These are phyloP conservation scores for Corynascus novoguineensis DNA, from an alignment of 495 filamentous ascomycete species.

Conservation along the genomic window DNA sequence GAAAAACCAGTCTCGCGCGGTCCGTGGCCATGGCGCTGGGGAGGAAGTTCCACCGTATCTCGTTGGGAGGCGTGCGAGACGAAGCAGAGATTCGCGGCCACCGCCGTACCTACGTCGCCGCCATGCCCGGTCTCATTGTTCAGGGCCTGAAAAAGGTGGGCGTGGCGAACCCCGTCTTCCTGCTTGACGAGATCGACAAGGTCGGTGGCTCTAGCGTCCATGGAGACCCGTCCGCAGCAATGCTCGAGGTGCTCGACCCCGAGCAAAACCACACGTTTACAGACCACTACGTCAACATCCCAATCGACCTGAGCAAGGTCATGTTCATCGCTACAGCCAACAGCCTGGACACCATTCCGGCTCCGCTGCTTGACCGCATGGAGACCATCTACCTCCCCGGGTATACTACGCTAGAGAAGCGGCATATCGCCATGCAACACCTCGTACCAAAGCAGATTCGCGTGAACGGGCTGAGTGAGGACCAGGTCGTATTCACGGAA, in stretches of 20 bases:
- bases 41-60: slow-evolving; percentile 95
- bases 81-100: slow-evolving; percentile 97
- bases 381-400: slow-evolving; percentile 87
- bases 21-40: slow-evolving; percentile 88
- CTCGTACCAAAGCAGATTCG: slow-evolving; percentile 90
- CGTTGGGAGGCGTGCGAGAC: slow-evolving; percentile 89
- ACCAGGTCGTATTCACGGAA: slow-evolving; percentile 68
- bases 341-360: slow-evolving; percentile 88
- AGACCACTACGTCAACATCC: slow-evolving; percentile 96
- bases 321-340: slow-evolving; percentile 99
- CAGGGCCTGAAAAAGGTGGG: slow-evolving; percentile 94
- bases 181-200: slow-evolving; percentile 99
- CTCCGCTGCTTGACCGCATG: slow-evolving; percentile 94
- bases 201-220: slow-evolving; percentile 87
- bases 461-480: slow-evolving; percentile 64
- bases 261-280: slow-evolving; percentile 95
- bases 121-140: slow-evolving; percentile 95
- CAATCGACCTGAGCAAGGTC: slow-evolving; percentile 92
- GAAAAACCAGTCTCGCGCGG: slow-evolving; percentile 93
- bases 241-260: slow-evolving; percentile 97
- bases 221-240: slow-evolving; percentile 95
- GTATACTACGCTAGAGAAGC: slow-evolving; percentile 97
- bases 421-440: slow-evolving; percentile 89
- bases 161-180: slow-evolving; percentile 90
- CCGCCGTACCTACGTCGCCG: slow-evolving; percentile 93